phyloP scores from a whole-genome alignment of 768 basidiomycete genomes.

The Russula abietina region DNA sequence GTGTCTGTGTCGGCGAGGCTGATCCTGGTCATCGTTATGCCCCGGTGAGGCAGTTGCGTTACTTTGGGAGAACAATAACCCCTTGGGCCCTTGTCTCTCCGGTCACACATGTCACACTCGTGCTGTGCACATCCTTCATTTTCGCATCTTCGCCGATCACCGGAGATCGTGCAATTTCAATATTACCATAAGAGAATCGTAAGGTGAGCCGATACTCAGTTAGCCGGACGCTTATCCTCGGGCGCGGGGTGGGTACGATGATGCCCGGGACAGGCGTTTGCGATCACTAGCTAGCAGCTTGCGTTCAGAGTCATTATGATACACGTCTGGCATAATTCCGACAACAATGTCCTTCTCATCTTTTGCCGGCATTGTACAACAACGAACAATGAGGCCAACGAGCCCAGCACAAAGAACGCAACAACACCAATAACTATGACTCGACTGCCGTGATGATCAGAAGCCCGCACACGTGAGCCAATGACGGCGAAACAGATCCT shows the following conservation, averaged over 20 bases:
- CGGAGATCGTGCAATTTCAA: background rate
- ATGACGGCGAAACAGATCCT: background rate
- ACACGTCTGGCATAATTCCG: slow-evolving; percentile 44
- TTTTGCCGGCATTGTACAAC: slow-evolving; percentile 55
- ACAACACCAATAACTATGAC: slow-evolving; percentile 52
- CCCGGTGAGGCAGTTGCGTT: background rate
- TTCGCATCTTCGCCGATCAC: background rate
- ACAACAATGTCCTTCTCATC: slow-evolving; percentile 59
- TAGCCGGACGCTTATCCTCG: background rate
- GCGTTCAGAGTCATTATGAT: background rate
- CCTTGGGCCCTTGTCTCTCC: background rate
- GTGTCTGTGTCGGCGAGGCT: background rate
- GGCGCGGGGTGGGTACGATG: too few species aligned
- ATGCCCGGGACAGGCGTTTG: too few species aligned
- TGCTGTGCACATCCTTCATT: background rate
- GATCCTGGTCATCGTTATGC: background rate
- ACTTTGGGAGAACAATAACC: slow-evolving; percentile 2
- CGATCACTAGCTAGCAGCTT: background rate
- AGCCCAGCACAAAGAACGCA: slow-evolving; percentile 44
- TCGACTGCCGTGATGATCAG: background rate
- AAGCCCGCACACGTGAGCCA: slow-evolving; percentile 6
- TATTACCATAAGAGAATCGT: background rate
- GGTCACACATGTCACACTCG: background rate
- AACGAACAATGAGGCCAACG: slow-evolving; percentile 63
- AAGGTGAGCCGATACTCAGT: background rate